phyloP scores from a whole-genome alignment of 768 basidiomycete species.

The Rhodosporidiobolus sp. region DNA sequence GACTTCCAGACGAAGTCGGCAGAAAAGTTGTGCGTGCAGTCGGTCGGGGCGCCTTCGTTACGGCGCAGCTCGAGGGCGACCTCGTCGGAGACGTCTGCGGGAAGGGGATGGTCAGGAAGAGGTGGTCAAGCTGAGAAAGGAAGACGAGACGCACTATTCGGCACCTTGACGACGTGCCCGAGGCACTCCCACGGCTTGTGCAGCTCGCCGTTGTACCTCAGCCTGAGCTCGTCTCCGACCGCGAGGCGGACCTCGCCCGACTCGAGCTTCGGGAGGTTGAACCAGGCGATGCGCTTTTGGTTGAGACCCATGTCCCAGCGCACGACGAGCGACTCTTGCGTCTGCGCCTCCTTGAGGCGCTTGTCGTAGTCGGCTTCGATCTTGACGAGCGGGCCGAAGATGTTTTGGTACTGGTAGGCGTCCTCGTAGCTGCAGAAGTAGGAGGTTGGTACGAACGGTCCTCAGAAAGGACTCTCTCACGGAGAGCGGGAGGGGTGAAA shows the following conservation, averaged over 20 bases:
- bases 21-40: conserved; percentile 88
- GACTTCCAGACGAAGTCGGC: conserved; percentile 99
- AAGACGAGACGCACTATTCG: conserved; percentile 71
- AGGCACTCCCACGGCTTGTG: conserved; percentile 96
- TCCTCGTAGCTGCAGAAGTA: conserved; percentile 70
- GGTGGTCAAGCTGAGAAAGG: background rate
- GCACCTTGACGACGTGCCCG: conserved; percentile 97
- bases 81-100: conserved; percentile 90
- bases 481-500: background rate
- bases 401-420: conserved; percentile 99
- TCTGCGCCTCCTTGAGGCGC: conserved; percentile 94
- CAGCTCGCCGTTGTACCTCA: conserved; percentile 82
- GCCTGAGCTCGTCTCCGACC: conserved; percentile 88
- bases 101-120: background rate
- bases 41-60: conserved; percentile 87
- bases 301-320: conserved; percentile 98
- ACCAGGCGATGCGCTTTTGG: conserved; percentile 99
- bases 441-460: background rate
- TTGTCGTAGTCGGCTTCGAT: conserved; percentile 99
- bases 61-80: conserved; percentile 87
- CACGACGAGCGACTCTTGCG: conserved; percentile 91
- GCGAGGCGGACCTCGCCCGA: conserved; percentile 96
- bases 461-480: background rate
- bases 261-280: conserved; percentile 90
- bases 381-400: conserved; percentile 97